These are phyloP conservation scores for Schizophyllum amplum DNA, from an alignment of 1,284 basidiomycete genomes.

Conservation along the genomic window DNA sequence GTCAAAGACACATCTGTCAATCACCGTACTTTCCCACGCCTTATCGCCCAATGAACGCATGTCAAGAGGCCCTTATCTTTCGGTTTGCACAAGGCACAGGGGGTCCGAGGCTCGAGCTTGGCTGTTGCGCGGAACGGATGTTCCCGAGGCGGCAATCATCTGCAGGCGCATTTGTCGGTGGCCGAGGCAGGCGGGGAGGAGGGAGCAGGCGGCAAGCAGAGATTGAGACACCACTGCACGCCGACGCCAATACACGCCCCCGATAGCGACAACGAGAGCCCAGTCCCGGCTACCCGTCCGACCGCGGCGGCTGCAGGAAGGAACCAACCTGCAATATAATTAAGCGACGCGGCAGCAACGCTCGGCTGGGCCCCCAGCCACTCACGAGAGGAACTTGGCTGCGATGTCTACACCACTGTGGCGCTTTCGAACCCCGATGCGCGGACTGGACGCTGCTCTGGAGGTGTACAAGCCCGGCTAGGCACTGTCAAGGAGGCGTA, in stretches of 20 bases:
- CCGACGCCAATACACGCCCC: neutral
- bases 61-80: neutral
- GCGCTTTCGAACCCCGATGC: neutral
- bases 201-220: neutral
- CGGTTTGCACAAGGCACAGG: neutral
- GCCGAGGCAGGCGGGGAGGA: neutral
- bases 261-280: neutral
- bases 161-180: too few species aligned
- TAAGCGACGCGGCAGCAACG: too few species aligned
- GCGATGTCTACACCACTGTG: neutral
- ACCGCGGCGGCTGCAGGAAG: too few species aligned
- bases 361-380: too few species aligned
- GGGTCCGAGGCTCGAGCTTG: neutral
- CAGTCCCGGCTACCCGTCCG: neutral
- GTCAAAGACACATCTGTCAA: neutral
- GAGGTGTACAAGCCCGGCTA: neutral
- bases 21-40: neutral
- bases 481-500: neutral
- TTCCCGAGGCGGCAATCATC: neutral
- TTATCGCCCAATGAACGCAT: neutral
- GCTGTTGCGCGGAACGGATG: neutral
- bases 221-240: neutral
- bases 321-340: too few species aligned
- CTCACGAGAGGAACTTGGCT: neutral
- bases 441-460: too few species aligned